Conservation (phyloP, 352 stramenopile genomes). For the Pythium folliculosum region DNA sequence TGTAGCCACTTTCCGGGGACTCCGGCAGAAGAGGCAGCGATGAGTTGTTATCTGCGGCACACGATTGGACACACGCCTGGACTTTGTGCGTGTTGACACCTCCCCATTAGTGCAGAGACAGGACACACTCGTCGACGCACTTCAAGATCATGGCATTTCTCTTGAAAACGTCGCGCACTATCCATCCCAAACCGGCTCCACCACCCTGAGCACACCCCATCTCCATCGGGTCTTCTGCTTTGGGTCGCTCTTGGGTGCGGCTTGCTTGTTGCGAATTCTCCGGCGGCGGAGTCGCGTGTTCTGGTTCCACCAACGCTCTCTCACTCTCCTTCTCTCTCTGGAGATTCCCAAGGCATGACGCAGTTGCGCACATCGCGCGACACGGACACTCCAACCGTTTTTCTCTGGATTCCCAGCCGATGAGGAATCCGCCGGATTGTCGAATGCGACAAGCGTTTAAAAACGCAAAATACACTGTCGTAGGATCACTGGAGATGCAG, state of each 20-base stretch:
- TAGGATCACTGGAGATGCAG: too few relatives aligned
- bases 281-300: neutral
- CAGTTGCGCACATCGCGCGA: neutral
- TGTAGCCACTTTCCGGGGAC: neutral
- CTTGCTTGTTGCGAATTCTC: neutral
- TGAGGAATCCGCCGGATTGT: neutral
- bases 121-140: neutral
- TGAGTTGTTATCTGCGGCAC: neutral
- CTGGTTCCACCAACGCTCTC: too few relatives aligned
- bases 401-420: neutral
- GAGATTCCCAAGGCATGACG: neutral
- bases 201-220: too few relatives aligned
- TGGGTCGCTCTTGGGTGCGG: too few relatives aligned
- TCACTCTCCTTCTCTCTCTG: neutral
- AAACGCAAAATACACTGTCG: too few relatives aligned
- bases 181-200: conserved; percentile 7
- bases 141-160: neutral
- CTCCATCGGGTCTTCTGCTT: too few relatives aligned
- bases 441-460: too few relatives aligned
- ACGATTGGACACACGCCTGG: neutral
- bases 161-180: conserved; percentile 1
- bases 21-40: neutral
- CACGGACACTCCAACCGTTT: neutral
- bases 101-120: neutral
- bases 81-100: neutral